A percentile compares a stretch with the other conserved stretches of the same genome.
These are phyloP conservation scores for Blastobotrys petasosporus DNA, from an alignment of 1,139 yeast species.

Conservation along the genomic window DNA sequence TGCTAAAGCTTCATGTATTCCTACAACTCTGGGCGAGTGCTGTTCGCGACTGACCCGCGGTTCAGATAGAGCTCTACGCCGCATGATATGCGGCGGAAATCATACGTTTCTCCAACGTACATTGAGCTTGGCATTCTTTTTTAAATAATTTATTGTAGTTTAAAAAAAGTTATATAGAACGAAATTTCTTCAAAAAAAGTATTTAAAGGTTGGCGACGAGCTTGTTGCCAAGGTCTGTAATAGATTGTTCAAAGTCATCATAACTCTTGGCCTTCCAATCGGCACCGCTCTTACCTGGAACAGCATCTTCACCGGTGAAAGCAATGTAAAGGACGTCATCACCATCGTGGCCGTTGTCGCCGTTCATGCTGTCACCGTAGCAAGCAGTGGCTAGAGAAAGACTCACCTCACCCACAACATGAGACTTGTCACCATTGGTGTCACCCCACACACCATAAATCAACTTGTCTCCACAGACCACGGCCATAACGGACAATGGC, in stretches of 20 bases:
- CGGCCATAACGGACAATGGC: slow-evolving; percentile 14
- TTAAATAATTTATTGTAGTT: no score
- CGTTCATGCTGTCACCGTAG: slow-evolving; percentile 13
- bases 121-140: no score
- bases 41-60: no score
- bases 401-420: slow-evolving; percentile 12
- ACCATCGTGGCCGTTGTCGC: slow-evolving; percentile 45
- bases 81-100: no score
- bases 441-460: slow-evolving; percentile 14
- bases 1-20: no score
- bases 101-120: no score
- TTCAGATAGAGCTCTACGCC: no score
- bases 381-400: slow-evolving; percentile 13
- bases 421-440: slow-evolving; percentile 13
- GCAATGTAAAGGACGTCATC: slow-evolving; percentile 49
- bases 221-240: slow-evolving; percentile 9
- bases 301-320: slow-evolving; percentile 43
- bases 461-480: slow-evolving; percentile 11
- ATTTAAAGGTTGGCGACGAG: neutral
- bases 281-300: slow-evolving; percentile 21
- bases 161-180: no score
- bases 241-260: slow-evolving; percentile 11
- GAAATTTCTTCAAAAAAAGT: no score
- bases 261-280: slow-evolving; percentile 12
- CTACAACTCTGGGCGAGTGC: no score